Evolutionary conservation across 805 yeast genomes (phyloP).

Genomic region (Millerozyma acaciae): DNA sequence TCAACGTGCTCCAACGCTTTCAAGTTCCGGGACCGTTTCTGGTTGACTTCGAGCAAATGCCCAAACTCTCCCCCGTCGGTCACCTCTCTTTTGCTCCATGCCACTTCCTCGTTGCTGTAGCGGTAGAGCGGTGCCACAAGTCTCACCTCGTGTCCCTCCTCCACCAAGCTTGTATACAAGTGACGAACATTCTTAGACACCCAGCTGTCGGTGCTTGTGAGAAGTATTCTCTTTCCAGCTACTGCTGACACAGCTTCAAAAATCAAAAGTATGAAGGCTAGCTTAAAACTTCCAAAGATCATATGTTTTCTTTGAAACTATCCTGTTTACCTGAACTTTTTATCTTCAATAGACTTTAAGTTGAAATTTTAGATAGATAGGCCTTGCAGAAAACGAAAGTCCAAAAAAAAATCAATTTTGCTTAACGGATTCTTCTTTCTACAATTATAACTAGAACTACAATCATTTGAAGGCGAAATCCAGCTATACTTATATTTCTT

Average conservation of each 20-base stretch:
- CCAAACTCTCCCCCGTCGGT: constrained; percentile 33
- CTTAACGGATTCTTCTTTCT: too few relatives aligned
- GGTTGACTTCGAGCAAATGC: constrained; percentile 29
- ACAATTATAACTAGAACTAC: too few relatives aligned
- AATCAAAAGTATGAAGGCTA: neutral
- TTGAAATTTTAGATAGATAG: too few relatives aligned
- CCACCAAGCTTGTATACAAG: constrained; percentile 24
- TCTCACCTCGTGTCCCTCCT: constrained; percentile 27
- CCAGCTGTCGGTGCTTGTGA: constrained; percentile 36
- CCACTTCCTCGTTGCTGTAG: constrained; percentile 8
- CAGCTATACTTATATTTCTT: too few relatives aligned
- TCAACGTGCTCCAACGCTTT: constrained; percentile 6
- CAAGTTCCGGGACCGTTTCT: constrained; percentile 22
- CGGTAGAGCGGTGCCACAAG: constrained; percentile 32
- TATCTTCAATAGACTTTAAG: too few relatives aligned
- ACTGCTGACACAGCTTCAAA: constrained; percentile 11
- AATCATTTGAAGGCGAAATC: too few relatives aligned
- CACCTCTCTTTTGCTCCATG: constrained; percentile 2
- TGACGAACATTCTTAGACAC: constrained; percentile 31
- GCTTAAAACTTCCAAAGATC: too few relatives aligned
- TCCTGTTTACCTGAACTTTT: too few relatives aligned
- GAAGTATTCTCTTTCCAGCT: constrained; percentile 27
- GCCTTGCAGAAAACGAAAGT: too few relatives aligned
- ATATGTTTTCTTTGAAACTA: too few relatives aligned
- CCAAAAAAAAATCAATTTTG: too few relatives aligned